Conservation (phyloP, 495 filamentous ascomycete genomes). For the Pyrenula massariospora region DNA sequence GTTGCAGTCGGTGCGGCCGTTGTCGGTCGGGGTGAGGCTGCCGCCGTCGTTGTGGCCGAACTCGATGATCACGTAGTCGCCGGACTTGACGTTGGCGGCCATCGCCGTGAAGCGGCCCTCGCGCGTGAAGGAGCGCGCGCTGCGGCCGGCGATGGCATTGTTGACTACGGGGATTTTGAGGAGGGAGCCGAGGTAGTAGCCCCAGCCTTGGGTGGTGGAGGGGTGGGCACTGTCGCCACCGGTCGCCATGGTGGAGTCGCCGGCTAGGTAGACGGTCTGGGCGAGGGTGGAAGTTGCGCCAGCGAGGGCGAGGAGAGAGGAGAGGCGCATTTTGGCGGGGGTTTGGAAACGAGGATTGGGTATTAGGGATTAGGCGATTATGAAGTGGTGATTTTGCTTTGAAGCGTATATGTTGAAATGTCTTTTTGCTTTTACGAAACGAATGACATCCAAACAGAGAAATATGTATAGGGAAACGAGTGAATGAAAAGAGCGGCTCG, state of each 20-base stretch:
- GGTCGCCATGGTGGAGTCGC: constrained; percentile 46
- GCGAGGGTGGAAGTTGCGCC: not conserved
- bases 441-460: too few relatives aligned
- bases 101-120: constrained; percentile 48
- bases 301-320: not conserved
- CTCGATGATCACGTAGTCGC: constrained; percentile 50
- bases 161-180: constrained; percentile 36
- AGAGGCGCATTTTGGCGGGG: not conserved
- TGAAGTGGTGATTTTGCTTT: not conserved
- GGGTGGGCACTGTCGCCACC: constrained; percentile 23
- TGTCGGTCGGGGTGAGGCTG: constrained; percentile 39
- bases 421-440: not conserved
- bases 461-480: not conserved
- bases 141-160: constrained; percentile 46
- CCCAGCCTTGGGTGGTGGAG: constrained; percentile 37
- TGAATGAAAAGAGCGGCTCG: not conserved
- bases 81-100: constrained; percentile 28
- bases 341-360: not conserved
- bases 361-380: not conserved
- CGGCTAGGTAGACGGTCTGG: constrained; percentile 37
- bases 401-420: not conserved
- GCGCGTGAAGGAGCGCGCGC: constrained; percentile 46
- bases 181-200: constrained; percentile 39
- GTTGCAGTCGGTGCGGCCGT: constrained; percentile 46
- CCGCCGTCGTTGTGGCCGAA: constrained; percentile 60